Evolutionary conservation across 352 stramenopile species (phyloP).

Genomic region (Globisporangium emineosum): DNA sequence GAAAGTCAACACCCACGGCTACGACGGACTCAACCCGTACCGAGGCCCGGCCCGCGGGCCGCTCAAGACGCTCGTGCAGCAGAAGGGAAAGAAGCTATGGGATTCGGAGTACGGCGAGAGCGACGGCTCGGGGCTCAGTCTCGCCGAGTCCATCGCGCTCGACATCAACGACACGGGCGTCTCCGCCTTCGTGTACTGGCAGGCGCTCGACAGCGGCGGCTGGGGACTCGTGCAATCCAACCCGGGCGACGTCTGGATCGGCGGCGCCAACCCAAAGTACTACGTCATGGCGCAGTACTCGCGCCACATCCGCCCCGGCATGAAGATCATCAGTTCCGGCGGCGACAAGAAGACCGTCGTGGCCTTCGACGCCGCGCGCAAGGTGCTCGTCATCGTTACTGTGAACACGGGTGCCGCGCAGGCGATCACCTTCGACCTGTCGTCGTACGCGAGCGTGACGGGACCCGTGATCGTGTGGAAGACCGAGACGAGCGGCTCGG

Average conservation of each 20-base stretch:
- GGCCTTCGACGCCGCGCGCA: slow-evolving; percentile 31
- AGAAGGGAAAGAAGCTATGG: slow-evolving; percentile 44
- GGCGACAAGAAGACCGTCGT: slow-evolving; percentile 44
- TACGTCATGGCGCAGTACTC: slow-evolving; percentile 58
- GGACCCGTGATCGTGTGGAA: slow-evolving; percentile 33
- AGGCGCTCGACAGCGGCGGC: slow-evolving; percentile 45
- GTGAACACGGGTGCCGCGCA: slow-evolving; percentile 36
- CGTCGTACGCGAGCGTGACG: slow-evolving; percentile 26
- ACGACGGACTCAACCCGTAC: slow-evolving; percentile 42
- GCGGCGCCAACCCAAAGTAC: slow-evolving; percentile 43
- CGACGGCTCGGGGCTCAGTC: slow-evolving; percentile 38
- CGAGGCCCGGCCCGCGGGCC: slow-evolving; percentile 31
- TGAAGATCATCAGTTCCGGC: slow-evolving; percentile 40
- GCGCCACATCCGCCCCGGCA: slow-evolving; percentile 56
- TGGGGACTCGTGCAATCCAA: slow-evolving; percentile 53
- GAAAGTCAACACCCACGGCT: slow-evolving; percentile 64
- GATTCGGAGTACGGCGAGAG: slow-evolving; percentile 61
- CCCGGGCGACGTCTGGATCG: slow-evolving; percentile 34
- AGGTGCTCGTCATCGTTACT: slow-evolving; percentile 40
- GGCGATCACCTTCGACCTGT: slow-evolving; percentile 39
- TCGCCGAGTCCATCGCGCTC: slow-evolving; percentile 46
- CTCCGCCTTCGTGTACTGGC: slow-evolving; percentile 65
- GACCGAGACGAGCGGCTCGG: slow-evolving; percentile 42
- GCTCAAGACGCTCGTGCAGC: slow-evolving; percentile 28
- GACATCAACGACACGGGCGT: slow-evolving; percentile 62